Conservation (phyloP, 345 rosid genomes). For the Anacardium occidentale region DNA sequence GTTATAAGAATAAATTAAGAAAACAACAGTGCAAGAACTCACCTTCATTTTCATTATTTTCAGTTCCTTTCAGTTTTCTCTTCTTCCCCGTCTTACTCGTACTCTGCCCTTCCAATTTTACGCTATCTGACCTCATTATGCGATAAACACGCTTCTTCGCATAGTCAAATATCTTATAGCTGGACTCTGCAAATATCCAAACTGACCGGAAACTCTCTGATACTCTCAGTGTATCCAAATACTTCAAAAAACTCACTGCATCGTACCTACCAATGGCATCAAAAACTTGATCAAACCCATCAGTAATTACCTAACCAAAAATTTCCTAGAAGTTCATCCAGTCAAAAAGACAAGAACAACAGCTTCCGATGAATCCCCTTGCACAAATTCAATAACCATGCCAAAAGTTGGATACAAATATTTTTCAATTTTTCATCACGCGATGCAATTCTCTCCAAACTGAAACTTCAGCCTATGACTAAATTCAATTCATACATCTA, state of each 20-base stretch:
- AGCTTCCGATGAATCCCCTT: neutral
- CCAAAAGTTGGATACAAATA: neutral
- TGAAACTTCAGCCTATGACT: too few species aligned
- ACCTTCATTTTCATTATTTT: conserved; percentile 40
- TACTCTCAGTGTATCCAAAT: conserved; percentile 89
- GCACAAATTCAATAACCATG: neutral
- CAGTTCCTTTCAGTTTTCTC: conserved; percentile 52
- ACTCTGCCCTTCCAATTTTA: conserved; percentile 39
- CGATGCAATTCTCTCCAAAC: neutral
- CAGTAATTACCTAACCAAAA: neutral
- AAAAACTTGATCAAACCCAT: neutral
- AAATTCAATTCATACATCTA: too few species aligned
- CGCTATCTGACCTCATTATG: conserved; percentile 49
- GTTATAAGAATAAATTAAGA: conserved; percentile 1
- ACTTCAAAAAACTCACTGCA: conserved; percentile 95
- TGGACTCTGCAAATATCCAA: conserved; percentile 98
- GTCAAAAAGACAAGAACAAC: neutral
- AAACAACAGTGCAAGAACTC: conserved; percentile 15
- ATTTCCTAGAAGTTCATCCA: neutral
- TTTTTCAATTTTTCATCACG: neutral
- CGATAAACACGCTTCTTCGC: conserved; percentile 93
- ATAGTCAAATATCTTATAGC: conserved; percentile 93
- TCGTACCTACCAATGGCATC: conserved; percentile 63
- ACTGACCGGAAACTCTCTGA: conserved; percentile 97
- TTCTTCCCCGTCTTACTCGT: conserved; percentile 48